These are phyloP conservation scores for Aaosphaeria pasadenensis DNA, from an alignment of 2,329 filamentous ascomycete genomes.

Conservation along the genomic window DNA sequence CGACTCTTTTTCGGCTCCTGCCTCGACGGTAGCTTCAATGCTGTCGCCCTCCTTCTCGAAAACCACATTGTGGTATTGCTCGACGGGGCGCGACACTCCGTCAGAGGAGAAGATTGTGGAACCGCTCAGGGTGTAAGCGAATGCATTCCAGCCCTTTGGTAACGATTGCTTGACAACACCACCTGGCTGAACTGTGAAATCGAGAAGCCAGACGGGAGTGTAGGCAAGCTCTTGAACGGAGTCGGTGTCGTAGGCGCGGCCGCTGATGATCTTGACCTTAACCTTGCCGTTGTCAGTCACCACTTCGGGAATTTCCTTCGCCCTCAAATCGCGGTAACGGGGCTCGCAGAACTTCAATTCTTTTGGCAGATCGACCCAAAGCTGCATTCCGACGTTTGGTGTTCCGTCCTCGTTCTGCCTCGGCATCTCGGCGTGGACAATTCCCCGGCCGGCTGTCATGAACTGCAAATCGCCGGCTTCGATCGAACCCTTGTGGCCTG, in stretches of 20 bases:
- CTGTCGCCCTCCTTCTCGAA: constrained; percentile 78
- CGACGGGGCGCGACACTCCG: constrained; percentile 46
- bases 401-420: constrained; percentile 71
- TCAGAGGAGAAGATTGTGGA: constrained; percentile 55
- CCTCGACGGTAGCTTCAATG: constrained; percentile 67
- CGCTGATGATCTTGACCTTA: constrained; percentile 84
- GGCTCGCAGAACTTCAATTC: constrained; percentile 85
- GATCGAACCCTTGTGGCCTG: constrained; percentile 80
- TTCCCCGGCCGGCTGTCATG: constrained; percentile 91
- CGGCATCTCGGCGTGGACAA: constrained; percentile 96
- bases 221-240: constrained; percentile 88
- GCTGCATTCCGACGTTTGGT: constrained; percentile 81
- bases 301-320: constrained; percentile 74
- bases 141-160: constrained; percentile 82
- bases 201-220: constrained; percentile 94
- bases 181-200: constrained; percentile 76
- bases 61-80: constrained; percentile 82
- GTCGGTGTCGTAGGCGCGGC: constrained; percentile 78
- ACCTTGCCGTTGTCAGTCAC: constrained; percentile 70
- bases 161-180: constrained; percentile 72
- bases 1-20: constrained; percentile 57
- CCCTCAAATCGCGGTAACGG: constrained; percentile 81
- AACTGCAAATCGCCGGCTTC: constrained; percentile 89
- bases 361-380: constrained; percentile 90
- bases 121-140: constrained; percentile 81